Evolutionary conservation across 2,329 filamentous ascomycete species (phyloP).

Genomic region (Lasiodiplodia sp.): DNA sequence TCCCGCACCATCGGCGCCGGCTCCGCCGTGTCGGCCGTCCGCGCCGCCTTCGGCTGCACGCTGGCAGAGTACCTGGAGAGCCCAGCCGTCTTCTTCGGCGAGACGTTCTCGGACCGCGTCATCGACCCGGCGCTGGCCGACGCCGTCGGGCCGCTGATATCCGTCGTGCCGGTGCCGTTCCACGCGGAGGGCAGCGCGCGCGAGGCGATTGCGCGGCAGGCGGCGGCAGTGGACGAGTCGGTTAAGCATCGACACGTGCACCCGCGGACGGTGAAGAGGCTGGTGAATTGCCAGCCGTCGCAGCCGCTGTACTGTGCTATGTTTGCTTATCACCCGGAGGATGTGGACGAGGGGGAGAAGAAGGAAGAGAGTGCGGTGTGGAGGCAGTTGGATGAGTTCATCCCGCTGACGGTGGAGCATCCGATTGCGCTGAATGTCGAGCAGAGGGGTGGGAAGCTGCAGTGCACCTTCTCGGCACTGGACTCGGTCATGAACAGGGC

Average conservation of each 20-base stretch:
- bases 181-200: not conserved
- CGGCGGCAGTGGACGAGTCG: not conserved
- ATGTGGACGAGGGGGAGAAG: not conserved
- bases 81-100: not conserved
- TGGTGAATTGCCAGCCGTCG: not conserved
- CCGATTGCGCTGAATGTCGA: not conserved
- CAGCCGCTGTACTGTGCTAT: not conserved
- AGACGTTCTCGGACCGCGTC: conserved; percentile 4
- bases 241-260: not conserved
- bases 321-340: not conserved
- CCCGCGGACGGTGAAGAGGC: not conserved
- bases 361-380: not conserved
- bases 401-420: not conserved
- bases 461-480: not conserved
- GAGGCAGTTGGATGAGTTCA: not conserved
- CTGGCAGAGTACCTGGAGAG: not conserved
- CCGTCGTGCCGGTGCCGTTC: not conserved
- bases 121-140: not conserved
- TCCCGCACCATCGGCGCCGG: not conserved
- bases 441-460: not conserved
- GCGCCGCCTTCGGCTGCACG: not conserved
- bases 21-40: not conserved
- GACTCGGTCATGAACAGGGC: not conserved
- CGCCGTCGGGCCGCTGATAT: not conserved
- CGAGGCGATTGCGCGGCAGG: not conserved